Conservation (phyloP, 192 early-diverging fungal species). For the Podila epigama region DNA sequence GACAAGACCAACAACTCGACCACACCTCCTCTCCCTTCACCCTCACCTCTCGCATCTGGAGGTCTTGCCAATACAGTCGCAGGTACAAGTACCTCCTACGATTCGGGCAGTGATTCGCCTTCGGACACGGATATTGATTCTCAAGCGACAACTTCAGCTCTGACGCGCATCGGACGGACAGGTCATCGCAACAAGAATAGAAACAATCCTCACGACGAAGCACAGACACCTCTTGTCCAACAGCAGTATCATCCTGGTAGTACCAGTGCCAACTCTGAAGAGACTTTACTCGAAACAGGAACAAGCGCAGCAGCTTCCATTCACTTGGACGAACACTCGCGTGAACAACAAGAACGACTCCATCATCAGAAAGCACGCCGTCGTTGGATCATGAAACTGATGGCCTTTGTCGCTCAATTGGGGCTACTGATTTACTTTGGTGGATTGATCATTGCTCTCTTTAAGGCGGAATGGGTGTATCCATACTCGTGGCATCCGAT, state of each 20-base stretch:
- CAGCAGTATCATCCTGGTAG: too few species aligned
- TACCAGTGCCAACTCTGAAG: too few species aligned
- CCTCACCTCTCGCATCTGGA: too few species aligned
- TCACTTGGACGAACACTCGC: too few species aligned
- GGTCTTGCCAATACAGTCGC: neutral
- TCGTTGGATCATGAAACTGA: neutral
- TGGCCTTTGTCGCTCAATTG: slow-evolving; percentile 19
- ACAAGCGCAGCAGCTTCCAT: too few species aligned
- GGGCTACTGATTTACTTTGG: slow-evolving; percentile 36
- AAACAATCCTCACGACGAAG: too few species aligned
- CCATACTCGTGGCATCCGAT: slow-evolving; percentile 48
- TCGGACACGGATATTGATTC: neutral
- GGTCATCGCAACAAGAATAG: too few species aligned
- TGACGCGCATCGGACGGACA: too few species aligned
- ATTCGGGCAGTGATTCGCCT: neutral
- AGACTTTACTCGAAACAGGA: too few species aligned
- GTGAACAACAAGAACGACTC: too few species aligned
- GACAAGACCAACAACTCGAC: slow-evolving; percentile 1
- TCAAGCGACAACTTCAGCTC: neutral
- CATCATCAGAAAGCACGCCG: neutral
- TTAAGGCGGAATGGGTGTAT: slow-evolving; percentile 39
- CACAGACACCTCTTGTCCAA: too few species aligned
- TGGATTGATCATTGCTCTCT: slow-evolving; percentile 4
- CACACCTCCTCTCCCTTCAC: too few species aligned
- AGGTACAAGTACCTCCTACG: neutral